These are phyloP conservation scores for Marchantia polymorpha DNA, from an alignment of 225 moss, liverwort and hornwort species.

Conservation along the genomic window DNA sequence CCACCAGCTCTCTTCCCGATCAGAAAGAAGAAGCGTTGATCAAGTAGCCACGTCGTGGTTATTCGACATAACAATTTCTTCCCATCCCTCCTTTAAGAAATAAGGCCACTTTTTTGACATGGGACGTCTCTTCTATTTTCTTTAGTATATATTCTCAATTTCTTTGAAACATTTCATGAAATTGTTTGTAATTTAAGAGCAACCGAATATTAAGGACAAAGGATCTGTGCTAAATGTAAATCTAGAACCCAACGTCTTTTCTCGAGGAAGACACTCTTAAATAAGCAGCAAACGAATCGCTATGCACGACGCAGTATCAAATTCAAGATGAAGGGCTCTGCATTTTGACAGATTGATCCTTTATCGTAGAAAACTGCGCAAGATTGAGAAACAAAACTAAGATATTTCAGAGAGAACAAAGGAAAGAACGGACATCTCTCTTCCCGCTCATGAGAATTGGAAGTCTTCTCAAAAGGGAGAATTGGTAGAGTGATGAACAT, in stretches of 20 bases:
- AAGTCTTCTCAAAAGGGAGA: neutral
- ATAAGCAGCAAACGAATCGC: neutral
- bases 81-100: too few relatives aligned
- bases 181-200: too few relatives aligned
- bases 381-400: neutral
- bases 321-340: neutral
- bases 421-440: neutral
- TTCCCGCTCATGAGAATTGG: neutral
- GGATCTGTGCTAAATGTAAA: neutral
- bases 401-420: neutral
- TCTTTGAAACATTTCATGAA: too few relatives aligned
- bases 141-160: too few relatives aligned
- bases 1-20: too few relatives aligned
- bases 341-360: constrained; percentile 12
- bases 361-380: neutral
- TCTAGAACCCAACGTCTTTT: neutral
- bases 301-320: constrained; percentile 10
- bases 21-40: too few relatives aligned
- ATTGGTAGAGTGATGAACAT: neutral
- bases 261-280: neutral
- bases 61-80: too few relatives aligned
- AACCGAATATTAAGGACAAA: too few relatives aligned
- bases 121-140: too few relatives aligned
- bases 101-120: too few relatives aligned
- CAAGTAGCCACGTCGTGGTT: too few relatives aligned